phyloP scores from a whole-genome alignment of 1,284 basidiomycete genomes.

The Apiotrichum akiyoshidainum region DNA sequence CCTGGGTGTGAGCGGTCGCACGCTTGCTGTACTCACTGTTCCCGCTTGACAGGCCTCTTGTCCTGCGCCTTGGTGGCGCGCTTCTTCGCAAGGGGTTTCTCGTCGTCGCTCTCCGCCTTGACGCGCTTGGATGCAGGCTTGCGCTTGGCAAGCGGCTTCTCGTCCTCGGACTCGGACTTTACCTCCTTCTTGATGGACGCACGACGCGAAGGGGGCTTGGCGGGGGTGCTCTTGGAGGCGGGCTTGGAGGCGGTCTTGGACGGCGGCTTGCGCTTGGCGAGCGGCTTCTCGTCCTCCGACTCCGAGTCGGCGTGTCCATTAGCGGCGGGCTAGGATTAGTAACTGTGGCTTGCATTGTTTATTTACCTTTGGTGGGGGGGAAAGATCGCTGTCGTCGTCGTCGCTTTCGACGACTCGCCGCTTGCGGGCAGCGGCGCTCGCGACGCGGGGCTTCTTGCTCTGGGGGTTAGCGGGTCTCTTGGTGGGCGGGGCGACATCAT shows the following conservation, averaged over 20 bases:
- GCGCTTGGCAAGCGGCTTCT: conserved; percentile 20
- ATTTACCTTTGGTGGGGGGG: background rate
- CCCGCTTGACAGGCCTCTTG: conserved; percentile 54
- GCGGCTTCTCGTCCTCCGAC: conserved; percentile 62
- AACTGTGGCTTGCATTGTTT: too few species aligned
- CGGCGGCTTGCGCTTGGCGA: conserved; percentile 55
- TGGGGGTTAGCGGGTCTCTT: background rate
- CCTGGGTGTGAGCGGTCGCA: conserved; percentile 18
- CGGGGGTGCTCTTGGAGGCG: conserved; percentile 6
- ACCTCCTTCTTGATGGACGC: conserved; percentile 1
- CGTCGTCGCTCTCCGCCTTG: conserved; percentile 56
- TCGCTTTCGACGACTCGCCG: conserved; percentile 42
- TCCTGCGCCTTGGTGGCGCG: conserved; percentile 50
- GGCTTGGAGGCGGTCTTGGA: conserved; percentile 2
- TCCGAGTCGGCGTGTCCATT: conserved; percentile 17
- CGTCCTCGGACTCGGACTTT: conserved; percentile 14
- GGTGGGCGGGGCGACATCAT: too few species aligned
- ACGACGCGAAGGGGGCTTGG: conserved; percentile 4
- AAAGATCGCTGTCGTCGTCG: conserved; percentile 22
- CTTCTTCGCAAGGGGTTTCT: conserved; percentile 50
- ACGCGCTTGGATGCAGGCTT: conserved; percentile 23
- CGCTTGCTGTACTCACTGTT: conserved; percentile 49
- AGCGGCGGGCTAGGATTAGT: background rate
- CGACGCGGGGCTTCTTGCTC: conserved; percentile 29
- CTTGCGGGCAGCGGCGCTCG: conserved; percentile 29